These are phyloP conservation scores for Coleophoma eucalyptorum DNA, from an alignment of 2,329 filamentous ascomycete species.

Conservation along the genomic window DNA sequence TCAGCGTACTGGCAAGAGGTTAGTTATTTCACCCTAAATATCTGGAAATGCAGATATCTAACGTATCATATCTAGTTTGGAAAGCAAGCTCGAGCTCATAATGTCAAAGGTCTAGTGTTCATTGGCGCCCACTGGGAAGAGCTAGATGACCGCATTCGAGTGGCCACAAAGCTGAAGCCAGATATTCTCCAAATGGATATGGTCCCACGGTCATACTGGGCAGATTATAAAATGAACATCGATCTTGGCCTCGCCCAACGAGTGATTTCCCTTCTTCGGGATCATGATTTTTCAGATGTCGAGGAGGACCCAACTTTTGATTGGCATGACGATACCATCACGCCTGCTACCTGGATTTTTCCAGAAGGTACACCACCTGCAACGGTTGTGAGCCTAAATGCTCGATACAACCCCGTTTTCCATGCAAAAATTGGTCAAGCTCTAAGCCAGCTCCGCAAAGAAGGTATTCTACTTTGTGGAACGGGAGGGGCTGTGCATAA, in stretches of 20 bases:
- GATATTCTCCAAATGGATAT: neutral
- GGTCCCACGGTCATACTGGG: conserved; percentile 60
- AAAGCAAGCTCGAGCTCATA: neutral
- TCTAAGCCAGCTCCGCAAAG: conserved; percentile 48
- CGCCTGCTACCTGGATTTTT: conserved; percentile 66
- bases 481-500: conserved; percentile 63
- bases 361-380: conserved; percentile 57
- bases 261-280: conserved; percentile 43
- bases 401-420: conserved; percentile 48
- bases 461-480: conserved; percentile 53
- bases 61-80: neutral
- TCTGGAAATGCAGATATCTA: neutral
- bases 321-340: conserved; percentile 68
- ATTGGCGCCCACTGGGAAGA: neutral
- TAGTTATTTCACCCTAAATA: neutral
- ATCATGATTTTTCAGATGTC: conserved; percentile 48
- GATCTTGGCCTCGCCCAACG: conserved; percentile 47
- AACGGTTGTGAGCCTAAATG: conserved; percentile 50
- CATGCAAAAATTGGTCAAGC: conserved; percentile 52
- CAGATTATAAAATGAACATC: conserved; percentile 53
- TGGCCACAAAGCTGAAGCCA: neutral
- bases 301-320: conserved; percentile 50
- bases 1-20: neutral
- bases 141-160: neutral
- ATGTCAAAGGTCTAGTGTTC: neutral